These are phyloP conservation scores for Ceratocystis harringtonii DNA, from an alignment of 2,329 filamentous ascomycete species.

Conservation along the genomic window DNA sequence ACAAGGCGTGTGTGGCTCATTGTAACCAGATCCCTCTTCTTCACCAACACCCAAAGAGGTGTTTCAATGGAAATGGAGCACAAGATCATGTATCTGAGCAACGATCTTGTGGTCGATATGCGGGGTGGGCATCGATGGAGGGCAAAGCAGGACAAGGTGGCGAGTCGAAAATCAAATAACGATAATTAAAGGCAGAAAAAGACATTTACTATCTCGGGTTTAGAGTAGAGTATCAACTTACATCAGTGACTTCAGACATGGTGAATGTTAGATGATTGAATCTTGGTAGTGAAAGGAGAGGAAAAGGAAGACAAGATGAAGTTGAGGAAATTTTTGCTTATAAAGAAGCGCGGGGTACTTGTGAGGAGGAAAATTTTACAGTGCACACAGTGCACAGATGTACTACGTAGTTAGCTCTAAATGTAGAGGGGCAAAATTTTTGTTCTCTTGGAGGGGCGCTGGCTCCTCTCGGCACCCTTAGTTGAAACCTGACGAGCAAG, in stretches of 20 bases:
- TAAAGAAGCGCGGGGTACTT: conserved; percentile 20
- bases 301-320: conserved; percentile 20
- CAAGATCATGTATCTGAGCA: neutral
- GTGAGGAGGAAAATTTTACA: conserved; percentile 15
- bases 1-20: neutral
- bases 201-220: neutral
- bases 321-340: conserved; percentile 18
- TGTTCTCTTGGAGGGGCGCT: conserved; percentile 6
- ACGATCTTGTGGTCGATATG: neutral
- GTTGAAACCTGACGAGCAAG: neutral
- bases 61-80: neutral
- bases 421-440: conserved; percentile 11
- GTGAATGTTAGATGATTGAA: conserved; percentile 30
- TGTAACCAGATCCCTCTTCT: neutral
- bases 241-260: conserved; percentile 39
- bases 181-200: neutral
- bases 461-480: conserved; percentile 9
- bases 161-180: neutral
- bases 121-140: neutral
- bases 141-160: neutral
- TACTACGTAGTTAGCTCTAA: conserved; percentile 8
- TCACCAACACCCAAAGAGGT: neutral
- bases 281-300: conserved; percentile 21
- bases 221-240: conserved; percentile 27
- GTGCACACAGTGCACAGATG: conserved; percentile 17